Evolutionary conservation across 129 eudicot species (phyloP), one percentile per base, ranked within the genome.

Genomic region (Escallonia rubra): DNA sequence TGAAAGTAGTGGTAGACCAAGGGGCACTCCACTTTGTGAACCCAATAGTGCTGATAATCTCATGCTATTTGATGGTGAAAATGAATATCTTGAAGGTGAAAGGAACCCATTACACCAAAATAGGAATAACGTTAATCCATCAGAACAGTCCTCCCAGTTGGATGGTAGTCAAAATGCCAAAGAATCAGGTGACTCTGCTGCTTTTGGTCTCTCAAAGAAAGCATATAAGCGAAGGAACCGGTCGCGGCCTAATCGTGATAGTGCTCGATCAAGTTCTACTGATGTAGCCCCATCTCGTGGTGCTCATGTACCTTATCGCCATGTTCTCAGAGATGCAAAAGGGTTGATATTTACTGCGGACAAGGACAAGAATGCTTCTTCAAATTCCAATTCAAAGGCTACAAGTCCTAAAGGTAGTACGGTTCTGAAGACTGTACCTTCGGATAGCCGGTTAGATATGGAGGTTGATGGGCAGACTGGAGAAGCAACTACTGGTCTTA

Each of bases 41-140:
- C 95, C 95, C 4, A 83, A 83, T 69, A 80, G 86, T 78, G 96
- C 96, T 72, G 98, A 91, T 78, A 91, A 86, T 80, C 96, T 85
- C 55, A 71, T 79, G 80, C 71, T 85, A 61, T 89, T 94, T 77
- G 99, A 89, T 71, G 90, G 83, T 59, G 90, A 85, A 60, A 85
- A 80, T 74, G 79, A 85, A 63, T 67, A 76, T 71, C 72, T 57
- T 74, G 94, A 80, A 66, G 74, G 68, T 79, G 85, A 68, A 76
- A 74, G 85, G 67, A 76, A 65, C 47, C 57, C 73, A 7, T 52
- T 41, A 16, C 87, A 68, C 62, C 85, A 82, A 56, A 57, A 65
- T 41, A 70, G 72, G 74, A 67, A 61, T 49, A 73, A 41, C 23
- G 42, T 77, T 64, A 57, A 71, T 71, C 76, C 82, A 42, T 77